Conservation (phyloP, 129 eudicot genomes). For the Lonicera japonica region DNA sequence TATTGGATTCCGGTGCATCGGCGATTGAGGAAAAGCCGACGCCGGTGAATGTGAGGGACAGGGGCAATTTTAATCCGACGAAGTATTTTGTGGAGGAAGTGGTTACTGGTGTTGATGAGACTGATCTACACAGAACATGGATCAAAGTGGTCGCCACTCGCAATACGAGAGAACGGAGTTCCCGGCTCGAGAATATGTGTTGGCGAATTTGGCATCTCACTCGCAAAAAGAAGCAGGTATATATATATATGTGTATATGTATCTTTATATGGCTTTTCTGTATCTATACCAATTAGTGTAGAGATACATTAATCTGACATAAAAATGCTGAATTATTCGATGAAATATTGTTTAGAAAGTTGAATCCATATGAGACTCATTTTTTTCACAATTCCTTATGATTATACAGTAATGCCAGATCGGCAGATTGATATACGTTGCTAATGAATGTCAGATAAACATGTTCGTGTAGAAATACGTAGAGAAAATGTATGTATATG, state of each 20-base stretch:
- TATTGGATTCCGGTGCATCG: constrained; percentile 53
- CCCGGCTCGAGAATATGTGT: constrained; percentile 87
- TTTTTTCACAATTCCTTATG: too few species aligned
- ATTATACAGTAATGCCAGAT: too few species aligned
- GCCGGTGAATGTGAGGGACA: constrained; percentile 19
- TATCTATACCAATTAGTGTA: neutral
- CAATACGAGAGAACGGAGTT: constrained; percentile 68
- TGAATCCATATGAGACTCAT: too few species aligned
- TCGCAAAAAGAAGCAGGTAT: constrained; percentile 85
- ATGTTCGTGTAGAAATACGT: too few species aligned
- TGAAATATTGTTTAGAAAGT: too few species aligned
- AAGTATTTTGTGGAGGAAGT: constrained; percentile 90
- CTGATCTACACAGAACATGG: constrained; percentile 89
- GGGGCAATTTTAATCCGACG: constrained; percentile 65
- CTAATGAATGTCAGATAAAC: too few species aligned
- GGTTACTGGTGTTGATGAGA: constrained; percentile 69
- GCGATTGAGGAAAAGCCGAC: constrained; percentile 33
- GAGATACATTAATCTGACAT: too few species aligned
- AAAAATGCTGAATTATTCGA: too few species aligned
- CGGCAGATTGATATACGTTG: too few species aligned
- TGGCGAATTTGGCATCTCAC: constrained; percentile 98
- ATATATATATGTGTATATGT: neutral
- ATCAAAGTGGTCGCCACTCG: constrained; percentile 82
- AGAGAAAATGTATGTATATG: too few species aligned
- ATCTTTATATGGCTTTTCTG: neutral